These are phyloP conservation scores for Keqinozyma sinolaborantium DNA, from an alignment of 1,139 yeast genomes.

Conservation along the genomic window DNA sequence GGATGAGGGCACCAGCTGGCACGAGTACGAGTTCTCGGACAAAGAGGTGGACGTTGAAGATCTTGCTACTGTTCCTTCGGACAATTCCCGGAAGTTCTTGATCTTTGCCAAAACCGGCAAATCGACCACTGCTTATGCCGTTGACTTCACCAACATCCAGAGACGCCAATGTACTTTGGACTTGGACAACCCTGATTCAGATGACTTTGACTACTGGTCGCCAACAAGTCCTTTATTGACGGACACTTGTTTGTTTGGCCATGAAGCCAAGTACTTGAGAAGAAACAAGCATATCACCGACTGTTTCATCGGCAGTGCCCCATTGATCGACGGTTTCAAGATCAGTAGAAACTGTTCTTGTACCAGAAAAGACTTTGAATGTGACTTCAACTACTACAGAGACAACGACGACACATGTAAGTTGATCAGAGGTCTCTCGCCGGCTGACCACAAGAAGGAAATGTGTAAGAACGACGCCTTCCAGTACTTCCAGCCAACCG, in stretches of 20 bases:
- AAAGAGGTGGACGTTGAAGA: constrained; percentile 59
- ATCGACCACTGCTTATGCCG: constrained; percentile 35
- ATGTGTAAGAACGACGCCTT: constrained; percentile 59
- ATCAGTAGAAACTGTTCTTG: constrained; percentile 73
- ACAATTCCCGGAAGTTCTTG: constrained; percentile 71
- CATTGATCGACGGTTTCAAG: constrained; percentile 59
- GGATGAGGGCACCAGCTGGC: constrained; percentile 82
- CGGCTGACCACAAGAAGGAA: constrained; percentile 58
- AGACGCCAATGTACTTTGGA: constrained; percentile 69
- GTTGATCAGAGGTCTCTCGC: constrained; percentile 65
- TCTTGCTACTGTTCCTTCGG: constrained; percentile 87
- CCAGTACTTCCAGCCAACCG: constrained; percentile 50
- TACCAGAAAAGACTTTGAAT: constrained; percentile 85
- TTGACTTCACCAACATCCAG: constrained; percentile 72
- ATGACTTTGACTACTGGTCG: constrained; percentile 82
- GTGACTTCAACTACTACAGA: constrained; percentile 81
- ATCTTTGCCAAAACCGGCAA: constrained; percentile 20
- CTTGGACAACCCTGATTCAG: constrained; percentile 51
- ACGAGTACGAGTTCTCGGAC: constrained; percentile 58
- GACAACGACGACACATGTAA: constrained; percentile 83
- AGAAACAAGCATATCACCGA: constrained; percentile 57
- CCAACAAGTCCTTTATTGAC: constrained; percentile 66
- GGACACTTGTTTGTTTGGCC: constrained; percentile 84
- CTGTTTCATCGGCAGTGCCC: constrained; percentile 81
- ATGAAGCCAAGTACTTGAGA: constrained; percentile 72